Evolutionary conservation across 257 asterid genomes (phyloP).

Genomic region (Plantago ovata): DNA sequence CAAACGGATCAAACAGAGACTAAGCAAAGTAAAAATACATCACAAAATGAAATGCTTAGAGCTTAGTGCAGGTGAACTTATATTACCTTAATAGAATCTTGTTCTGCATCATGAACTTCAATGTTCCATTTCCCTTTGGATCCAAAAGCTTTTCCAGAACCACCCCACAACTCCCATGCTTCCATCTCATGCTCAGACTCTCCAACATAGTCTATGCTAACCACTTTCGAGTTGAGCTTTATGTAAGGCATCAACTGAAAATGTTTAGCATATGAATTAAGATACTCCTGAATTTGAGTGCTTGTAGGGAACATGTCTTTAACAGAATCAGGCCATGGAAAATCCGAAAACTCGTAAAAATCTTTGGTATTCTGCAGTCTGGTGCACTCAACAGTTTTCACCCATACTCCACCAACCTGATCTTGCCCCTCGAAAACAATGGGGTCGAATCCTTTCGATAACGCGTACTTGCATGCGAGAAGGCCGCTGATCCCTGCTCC

Average conservation of each 20-base stretch:
- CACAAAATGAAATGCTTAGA: no score
- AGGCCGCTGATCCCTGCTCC: constrained; percentile 75
- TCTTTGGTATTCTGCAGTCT: constrained; percentile 33
- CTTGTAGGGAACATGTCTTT: constrained; percentile 29
- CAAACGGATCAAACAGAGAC: no score
- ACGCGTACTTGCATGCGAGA: constrained; percentile 57
- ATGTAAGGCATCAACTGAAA: constrained; percentile 35
- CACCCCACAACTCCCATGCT: constrained; percentile 32
- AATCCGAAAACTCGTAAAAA: constrained; percentile 49
- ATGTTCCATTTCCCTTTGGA: constrained; percentile 61
- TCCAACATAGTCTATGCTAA: constrained; percentile 43
- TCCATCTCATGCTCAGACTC: constrained; percentile 34
- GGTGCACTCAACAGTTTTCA: constrained; percentile 47
- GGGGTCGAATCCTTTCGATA: constrained; percentile 41
- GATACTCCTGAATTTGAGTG: constrained; percentile 30
- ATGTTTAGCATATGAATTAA: constrained; percentile 47
- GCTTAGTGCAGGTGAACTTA: not conserved
- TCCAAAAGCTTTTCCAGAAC: constrained; percentile 44
- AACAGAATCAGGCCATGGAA: constrained; percentile 56
- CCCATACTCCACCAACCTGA: constrained; percentile 53
- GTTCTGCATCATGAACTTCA: constrained; percentile 26
- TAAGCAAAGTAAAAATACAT: no score
- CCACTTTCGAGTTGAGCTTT: constrained; percentile 37
- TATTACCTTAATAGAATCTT: constrained; percentile 24
- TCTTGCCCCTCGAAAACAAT: constrained; percentile 42